Evolutionary conservation across 202 grass and related monocot genomes (phyloP).

Genomic region (Musa balbisiana): DNA sequence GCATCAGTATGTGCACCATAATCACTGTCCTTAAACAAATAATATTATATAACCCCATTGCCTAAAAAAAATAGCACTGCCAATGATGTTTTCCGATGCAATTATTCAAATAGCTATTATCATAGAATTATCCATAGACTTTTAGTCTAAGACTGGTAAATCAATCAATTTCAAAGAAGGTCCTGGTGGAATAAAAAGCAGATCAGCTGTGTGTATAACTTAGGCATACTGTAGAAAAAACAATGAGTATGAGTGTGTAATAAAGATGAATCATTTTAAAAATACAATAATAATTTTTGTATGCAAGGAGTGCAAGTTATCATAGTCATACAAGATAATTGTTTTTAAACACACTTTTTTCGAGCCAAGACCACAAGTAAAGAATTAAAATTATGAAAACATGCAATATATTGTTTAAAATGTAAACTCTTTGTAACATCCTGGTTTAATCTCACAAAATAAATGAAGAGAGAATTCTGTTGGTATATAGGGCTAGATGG

Average conservation of each 20-base stretch:
- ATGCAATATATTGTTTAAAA: too few relatives aligned
- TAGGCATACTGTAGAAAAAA: background rate
- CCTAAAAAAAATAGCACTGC: slow-evolving; percentile 19
- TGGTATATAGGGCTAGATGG: too few relatives aligned
- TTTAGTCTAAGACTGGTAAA: slow-evolving; percentile 62
- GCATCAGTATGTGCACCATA: slow-evolving; percentile 50
- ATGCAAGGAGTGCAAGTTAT: too few relatives aligned
- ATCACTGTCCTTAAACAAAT: slow-evolving; percentile 35
- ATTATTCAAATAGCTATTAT: slow-evolving; percentile 20
- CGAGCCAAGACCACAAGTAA: too few relatives aligned
- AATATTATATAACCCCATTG: slow-evolving; percentile 1
- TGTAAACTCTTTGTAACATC: too few relatives aligned
- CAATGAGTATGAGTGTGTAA: background rate
- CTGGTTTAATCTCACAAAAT: too few relatives aligned
- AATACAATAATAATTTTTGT: too few relatives aligned
- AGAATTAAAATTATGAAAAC: too few relatives aligned
- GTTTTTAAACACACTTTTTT: too few relatives aligned
- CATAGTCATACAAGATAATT: too few relatives aligned
- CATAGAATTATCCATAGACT: slow-evolving; percentile 44
- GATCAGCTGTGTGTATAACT: background rate
- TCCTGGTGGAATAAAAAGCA: slow-evolving; percentile 38
- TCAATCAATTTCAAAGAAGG: slow-evolving; percentile 68
- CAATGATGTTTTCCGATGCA: background rate
- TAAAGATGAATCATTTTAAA: too few relatives aligned
- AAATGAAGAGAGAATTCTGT: too few relatives aligned